These are phyloP conservation scores for Fusarium veterinarium DNA, from an alignment of 2,329 filamentous ascomycete species.

Conservation along the genomic window DNA sequence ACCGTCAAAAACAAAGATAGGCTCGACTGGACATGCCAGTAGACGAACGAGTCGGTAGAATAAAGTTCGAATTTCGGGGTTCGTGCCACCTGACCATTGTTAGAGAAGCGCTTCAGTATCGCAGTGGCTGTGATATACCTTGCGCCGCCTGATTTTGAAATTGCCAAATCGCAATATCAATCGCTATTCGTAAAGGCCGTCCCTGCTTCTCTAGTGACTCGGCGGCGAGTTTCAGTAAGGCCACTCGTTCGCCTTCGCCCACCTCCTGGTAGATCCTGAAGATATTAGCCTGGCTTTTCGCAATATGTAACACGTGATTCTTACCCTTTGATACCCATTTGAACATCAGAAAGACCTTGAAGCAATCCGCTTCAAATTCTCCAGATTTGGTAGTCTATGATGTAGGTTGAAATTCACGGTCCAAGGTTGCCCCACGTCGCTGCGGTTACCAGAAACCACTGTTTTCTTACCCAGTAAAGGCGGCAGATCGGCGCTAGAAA, in stretches of 20 bases:
- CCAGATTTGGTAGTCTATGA: conserved; percentile 24
- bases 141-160: conserved; percentile 90
- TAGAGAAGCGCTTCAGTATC: neutral
- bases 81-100: conserved; percentile 73
- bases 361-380: conserved; percentile 7
- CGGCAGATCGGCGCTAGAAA: conserved; percentile 46
- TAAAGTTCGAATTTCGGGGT: conserved; percentile 89
- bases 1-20: conserved; percentile 92
- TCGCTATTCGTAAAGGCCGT: conserved; percentile 84
- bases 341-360: conserved; percentile 16
- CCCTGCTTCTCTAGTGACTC: conserved; percentile 77
- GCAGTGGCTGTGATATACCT: conserved; percentile 56
- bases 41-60: conserved; percentile 91
- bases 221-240: conserved; percentile 84
- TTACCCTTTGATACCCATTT: conserved; percentile 76
- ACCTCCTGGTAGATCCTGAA: conserved; percentile 89
- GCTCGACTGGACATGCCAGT: conserved; percentile 80
- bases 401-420: conserved; percentile 35
- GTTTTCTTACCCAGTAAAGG: conserved; percentile 41
- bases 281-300: neutral
- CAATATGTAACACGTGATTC: fast-evolving
- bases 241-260: conserved; percentile 80
- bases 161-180: conserved; percentile 97
- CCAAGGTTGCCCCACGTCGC: conserved; percentile 44
- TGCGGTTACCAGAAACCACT: conserved; percentile 44